Evolutionary conservation across 768 basidiomycete genomes (phyloP).

Genomic region (Mycena crocata): DNA sequence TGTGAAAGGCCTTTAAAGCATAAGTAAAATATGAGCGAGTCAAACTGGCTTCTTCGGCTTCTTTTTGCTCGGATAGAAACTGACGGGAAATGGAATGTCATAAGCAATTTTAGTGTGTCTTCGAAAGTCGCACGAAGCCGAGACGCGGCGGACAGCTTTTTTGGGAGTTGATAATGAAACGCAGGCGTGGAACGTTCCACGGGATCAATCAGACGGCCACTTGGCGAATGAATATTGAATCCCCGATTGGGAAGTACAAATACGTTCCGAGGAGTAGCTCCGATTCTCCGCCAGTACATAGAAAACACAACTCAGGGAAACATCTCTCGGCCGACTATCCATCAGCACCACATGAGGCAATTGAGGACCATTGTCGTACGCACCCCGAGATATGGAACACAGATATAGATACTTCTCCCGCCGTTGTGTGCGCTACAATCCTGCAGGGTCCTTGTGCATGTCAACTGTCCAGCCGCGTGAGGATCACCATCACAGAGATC

Average conservation of each 20-base stretch:
- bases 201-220: background rate
- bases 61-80: conserved; percentile 64
- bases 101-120: conserved; percentile 51
- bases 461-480: conserved; percentile 43
- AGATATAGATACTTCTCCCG: no score
- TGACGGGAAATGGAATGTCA: conserved; percentile 57
- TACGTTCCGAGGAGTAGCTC: no score
- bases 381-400: no score
- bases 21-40: conserved; percentile 38
- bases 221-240: no score
- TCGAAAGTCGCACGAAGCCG: conserved; percentile 56
- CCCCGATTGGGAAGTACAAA: conserved; percentile 35
- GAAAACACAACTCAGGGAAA: no score
- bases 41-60: conserved; percentile 61
- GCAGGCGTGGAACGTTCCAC: conserved; percentile 8
- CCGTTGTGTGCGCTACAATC: no score
- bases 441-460: conserved; percentile 50
- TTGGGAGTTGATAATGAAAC: conserved; percentile 26
- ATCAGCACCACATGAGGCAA: no score
- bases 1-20: conserved; percentile 54
- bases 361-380: no score
- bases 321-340: no score
- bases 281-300: no score
- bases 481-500: conserved; percentile 18
- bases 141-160: conserved; percentile 35